These are phyloP conservation scores for Choanephora cucurbitarum DNA, from an alignment of 371 early-diverging fungal genomes.

Conservation along the genomic window DNA sequence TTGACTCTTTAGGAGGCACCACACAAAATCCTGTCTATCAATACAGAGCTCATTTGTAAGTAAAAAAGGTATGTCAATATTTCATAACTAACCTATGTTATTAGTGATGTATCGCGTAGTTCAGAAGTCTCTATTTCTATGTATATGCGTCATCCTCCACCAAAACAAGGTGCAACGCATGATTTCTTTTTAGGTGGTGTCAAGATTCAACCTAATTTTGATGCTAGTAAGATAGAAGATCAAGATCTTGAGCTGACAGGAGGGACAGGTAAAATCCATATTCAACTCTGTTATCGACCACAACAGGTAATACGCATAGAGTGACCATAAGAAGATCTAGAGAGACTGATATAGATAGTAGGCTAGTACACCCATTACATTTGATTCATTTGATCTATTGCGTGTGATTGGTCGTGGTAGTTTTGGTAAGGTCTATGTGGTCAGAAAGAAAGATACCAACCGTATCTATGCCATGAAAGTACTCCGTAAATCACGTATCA, in stretches of 20 bases:
- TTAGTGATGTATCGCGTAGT: constrained; percentile 88
- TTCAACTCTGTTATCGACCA: constrained; percentile 72
- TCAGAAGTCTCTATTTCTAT: constrained; percentile 84
- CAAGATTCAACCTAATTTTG: constrained; percentile 68
- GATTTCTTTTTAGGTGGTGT: constrained; percentile 73
- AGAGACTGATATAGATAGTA: background rate
- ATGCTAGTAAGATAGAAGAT: constrained; percentile 46
- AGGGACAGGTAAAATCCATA: constrained; percentile 65
- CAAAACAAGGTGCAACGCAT: constrained; percentile 39
- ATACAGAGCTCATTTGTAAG: constrained; percentile 89
- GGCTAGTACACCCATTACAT: constrained; percentile 2
- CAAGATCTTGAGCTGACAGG: constrained; percentile 35
- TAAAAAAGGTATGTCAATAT: background rate
- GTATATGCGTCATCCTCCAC: constrained; percentile 73
- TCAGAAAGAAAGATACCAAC: constrained; percentile 38
- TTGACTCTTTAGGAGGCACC: constrained; percentile 78
- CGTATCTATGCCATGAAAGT: constrained; percentile 87
- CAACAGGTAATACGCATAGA: constrained; percentile 48
- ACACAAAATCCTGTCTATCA: constrained; percentile 79
- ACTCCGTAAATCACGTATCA: constrained; percentile 88
- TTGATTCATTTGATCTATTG: background rate
- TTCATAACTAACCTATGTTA: too few species aligned
- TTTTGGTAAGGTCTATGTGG: constrained; percentile 67
- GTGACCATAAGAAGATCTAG: too few species aligned
- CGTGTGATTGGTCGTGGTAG: constrained; percentile 72